Evolutionary conservation across 2,329 filamentous ascomycete species (phyloP).

Genomic region (Coleophoma eucalyptorum): DNA sequence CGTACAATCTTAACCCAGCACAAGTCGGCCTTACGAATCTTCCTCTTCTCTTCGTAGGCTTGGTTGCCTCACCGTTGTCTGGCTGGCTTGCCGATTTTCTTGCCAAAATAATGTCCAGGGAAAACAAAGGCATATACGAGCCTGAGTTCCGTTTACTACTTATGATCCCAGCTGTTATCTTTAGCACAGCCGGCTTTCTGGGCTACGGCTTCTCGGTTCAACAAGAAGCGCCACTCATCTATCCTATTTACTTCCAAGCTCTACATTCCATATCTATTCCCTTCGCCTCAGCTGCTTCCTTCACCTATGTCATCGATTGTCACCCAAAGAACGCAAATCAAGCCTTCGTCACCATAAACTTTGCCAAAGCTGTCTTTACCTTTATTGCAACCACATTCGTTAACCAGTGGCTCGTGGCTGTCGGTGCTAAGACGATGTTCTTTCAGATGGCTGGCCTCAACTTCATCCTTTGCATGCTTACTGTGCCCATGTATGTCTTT

Average conservation of each 20-base stretch:
- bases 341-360: constrained; percentile 37
- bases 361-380: constrained; percentile 33
- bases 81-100: constrained; percentile 27
- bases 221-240: constrained; percentile 23
- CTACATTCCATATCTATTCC: constrained; percentile 32
- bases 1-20: constrained; percentile 32
- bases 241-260: constrained; percentile 30
- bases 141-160: constrained; percentile 29
- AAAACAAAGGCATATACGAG: constrained; percentile 25
- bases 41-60: constrained; percentile 13
- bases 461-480: constrained; percentile 13
- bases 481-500: constrained; percentile 24
- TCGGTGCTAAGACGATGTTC: constrained; percentile 20
- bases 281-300: constrained; percentile 31
- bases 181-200: constrained; percentile 30
- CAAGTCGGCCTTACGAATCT: constrained; percentile 8
- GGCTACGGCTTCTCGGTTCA: constrained; percentile 34
- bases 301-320: constrained; percentile 37
- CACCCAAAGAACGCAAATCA: constrained; percentile 34
- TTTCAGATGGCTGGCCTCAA: constrained; percentile 13
- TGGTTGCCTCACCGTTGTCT: not conserved
- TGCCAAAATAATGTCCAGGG: constrained; percentile 35
- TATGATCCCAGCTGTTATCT: constrained; percentile 16
- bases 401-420: constrained; percentile 21
- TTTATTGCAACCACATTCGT: constrained; percentile 23